Conservation (phyloP, 306 rosid species). For the Gleditsia sinensis region DNA sequence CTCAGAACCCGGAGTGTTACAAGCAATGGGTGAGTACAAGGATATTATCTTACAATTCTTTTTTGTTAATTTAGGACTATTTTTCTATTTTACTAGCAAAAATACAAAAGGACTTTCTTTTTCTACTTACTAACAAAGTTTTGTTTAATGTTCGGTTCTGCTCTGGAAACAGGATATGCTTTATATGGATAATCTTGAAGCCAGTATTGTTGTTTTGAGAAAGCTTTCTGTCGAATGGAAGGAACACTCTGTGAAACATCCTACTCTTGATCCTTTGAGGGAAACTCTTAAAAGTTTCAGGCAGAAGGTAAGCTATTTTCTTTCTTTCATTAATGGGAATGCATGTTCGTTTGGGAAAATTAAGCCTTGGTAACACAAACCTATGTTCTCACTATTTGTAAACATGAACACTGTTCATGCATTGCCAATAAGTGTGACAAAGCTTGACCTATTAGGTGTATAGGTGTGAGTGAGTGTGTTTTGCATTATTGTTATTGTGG, state of each 20-base stretch:
- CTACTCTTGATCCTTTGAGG: constrained; percentile 41
- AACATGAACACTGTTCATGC: background rate
- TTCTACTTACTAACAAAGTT: background rate
- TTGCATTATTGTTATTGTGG: background rate
- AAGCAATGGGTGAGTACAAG: constrained; percentile 53
- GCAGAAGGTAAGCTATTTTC: constrained; percentile 41
- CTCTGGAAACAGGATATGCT: constrained; percentile 46
- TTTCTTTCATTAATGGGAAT: background rate
- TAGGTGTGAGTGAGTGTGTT: background rate
- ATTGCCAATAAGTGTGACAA: background rate
- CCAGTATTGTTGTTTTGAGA: constrained; percentile 44
- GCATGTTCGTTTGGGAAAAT: background rate
- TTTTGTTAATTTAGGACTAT: background rate
- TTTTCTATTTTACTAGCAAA: background rate
- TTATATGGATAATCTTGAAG: constrained; percentile 60
- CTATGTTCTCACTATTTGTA: background rate
- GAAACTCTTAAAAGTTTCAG: constrained; percentile 46
- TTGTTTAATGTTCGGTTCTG: constrained; percentile 13
- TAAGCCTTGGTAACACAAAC: background rate
- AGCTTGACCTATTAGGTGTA: background rate
- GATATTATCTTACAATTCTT: background rate
- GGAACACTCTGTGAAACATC: constrained; percentile 40
- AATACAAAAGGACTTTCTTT: background rate
- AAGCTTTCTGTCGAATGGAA: constrained; percentile 50
- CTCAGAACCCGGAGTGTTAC: constrained; percentile 55